Evolutionary conservation across 2,329 filamentous ascomycete genomes (phyloP), one percentile per base, ranked within the genome.

Genomic region (Sordariomycetes sp.): DNA sequence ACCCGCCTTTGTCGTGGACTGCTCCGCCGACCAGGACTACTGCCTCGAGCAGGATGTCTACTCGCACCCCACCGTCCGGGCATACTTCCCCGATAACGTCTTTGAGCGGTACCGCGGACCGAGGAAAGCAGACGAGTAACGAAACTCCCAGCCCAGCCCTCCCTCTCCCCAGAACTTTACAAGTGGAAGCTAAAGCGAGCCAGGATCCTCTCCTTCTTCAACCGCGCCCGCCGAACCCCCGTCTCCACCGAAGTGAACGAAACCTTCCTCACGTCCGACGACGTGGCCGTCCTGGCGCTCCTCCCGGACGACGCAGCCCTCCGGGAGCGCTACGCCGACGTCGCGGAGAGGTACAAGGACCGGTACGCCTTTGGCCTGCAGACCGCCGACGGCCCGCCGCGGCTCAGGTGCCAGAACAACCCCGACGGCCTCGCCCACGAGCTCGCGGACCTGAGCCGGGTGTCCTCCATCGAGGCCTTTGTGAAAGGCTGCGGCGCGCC

Each of bases 51-150:
- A 71, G 53, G 68, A 70, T 25, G 67, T 80, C 34, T 67, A 68
- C 14, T 78, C 76, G 0, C 78, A 75, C 60, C 77, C 77, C 2
- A 69, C 77, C 7, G 71, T 80, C 40, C 71, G 77, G 0, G 70
- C 75, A 11, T 76, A 75, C 59, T 69, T 69, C 46, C 64, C 65
- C 3, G 65, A 70, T 28, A 68, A 70, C 2, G 61, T 63, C 4
- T 67, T 67, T 53, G 65, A 62, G 12, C 64, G 73, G 55, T 79
- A 79, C 62, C 71, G 77, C 40, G 77, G 78, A 0, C 69, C 72
- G 1, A 69, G 76, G 22, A 72, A 66, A 52, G 68, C 73, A 0
- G 60, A 67, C 12, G 61, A 69, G 75, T 76, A 59, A 32, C 62
- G 59, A 11, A 3, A 7, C n/a, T 7, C 3, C 28, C 12, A 34